Evolutionary conservation across 2,329 filamentous ascomycete genomes (phyloP).

Genomic region (Fusarium begoniae): DNA sequence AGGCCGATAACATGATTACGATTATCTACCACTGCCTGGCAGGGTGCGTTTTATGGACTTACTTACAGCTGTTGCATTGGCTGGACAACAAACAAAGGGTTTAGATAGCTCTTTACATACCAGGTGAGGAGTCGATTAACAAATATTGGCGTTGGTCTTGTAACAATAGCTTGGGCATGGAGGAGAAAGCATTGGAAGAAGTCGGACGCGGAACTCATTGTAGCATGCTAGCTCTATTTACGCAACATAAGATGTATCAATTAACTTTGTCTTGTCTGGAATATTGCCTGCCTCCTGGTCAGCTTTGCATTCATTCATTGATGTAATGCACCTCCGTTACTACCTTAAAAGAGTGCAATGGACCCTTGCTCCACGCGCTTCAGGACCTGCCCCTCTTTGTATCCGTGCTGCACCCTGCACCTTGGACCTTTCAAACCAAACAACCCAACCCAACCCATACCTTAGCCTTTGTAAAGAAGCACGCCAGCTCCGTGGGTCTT

Average conservation of each 20-base stretch:
- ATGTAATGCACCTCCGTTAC: not conserved
- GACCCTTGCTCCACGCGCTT: constrained; percentile 12
- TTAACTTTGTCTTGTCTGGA: constrained; percentile 8
- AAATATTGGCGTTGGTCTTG: constrained; percentile 28
- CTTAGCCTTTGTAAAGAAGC: constrained; percentile 9
- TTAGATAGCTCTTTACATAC: constrained; percentile 61
- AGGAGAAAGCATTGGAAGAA: constrained; percentile 28
- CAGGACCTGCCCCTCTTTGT: constrained; percentile 35
- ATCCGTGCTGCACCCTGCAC: constrained; percentile 3
- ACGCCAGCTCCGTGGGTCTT: constrained; percentile 13
- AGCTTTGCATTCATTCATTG: not conserved
- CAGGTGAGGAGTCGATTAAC: constrained; percentile 35
- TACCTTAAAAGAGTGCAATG: not conserved
- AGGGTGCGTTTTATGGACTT: constrained; percentile 34
- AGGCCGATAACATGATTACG: constrained; percentile 14
- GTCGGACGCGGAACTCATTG: constrained; percentile 14
- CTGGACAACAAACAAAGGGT: constrained; percentile 54
- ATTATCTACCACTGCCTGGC: constrained; percentile 10
- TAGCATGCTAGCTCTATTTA: constrained; percentile 19
- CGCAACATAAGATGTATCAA: constrained; percentile 25
- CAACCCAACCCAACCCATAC: not conserved
- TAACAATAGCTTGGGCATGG: constrained; percentile 39
- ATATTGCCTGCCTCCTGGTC: not conserved
- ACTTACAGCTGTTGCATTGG: constrained; percentile 36
- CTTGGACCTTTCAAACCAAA: constrained; percentile 12